phyloP scores from a whole-genome alignment of 2,329 filamentous ascomycete genomes.

The Uncinocarpus reesii region DNA sequence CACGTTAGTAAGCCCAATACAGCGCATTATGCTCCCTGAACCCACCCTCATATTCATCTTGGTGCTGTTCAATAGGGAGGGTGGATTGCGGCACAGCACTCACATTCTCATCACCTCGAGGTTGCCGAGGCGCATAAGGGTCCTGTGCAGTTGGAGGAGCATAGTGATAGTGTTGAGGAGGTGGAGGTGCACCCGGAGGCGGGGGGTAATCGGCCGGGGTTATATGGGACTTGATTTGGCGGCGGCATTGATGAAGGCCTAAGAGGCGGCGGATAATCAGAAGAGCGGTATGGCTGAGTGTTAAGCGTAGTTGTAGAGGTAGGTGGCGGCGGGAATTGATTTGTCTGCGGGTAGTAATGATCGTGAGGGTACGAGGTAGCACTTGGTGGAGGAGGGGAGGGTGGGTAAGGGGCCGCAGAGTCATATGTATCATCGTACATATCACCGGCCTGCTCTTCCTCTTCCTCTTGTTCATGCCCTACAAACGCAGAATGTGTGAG shows the following conservation, averaged over 20 bases:
- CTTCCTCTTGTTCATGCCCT: slow-evolving; percentile 26
- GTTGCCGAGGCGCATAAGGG: slow-evolving; percentile 31
- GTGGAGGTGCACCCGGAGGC: slow-evolving; percentile 31
- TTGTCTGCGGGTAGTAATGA: slow-evolving; percentile 33
- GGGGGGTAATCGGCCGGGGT: slow-evolving; percentile 35
- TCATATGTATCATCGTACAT: slow-evolving; percentile 28
- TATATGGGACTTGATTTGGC: slow-evolving; percentile 22
- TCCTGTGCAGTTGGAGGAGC: slow-evolving; percentile 29
- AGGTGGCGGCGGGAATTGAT: slow-evolving; percentile 38
- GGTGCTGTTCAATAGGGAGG: slow-evolving; percentile 30
- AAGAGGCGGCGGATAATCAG: slow-evolving; percentile 6
- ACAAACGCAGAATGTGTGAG: slow-evolving; percentile 20
- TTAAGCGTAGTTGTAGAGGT: slow-evolving; percentile 20
- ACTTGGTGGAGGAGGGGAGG: slow-evolving; percentile 26
- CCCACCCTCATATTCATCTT: slow-evolving; percentile 34
- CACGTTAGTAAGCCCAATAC: slow-evolving; percentile 10
- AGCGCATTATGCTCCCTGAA: slow-evolving; percentile 20
- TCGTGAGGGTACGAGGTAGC: slow-evolving; percentile 25
- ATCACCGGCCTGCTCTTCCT: slow-evolving; percentile 27
- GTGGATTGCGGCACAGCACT: slow-evolving; percentile 31
- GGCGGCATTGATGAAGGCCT: slow-evolving; percentile 7
- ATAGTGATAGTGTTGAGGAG: slow-evolving; percentile 29
- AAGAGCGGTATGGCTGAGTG: background rate
- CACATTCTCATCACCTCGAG: slow-evolving; percentile 43
- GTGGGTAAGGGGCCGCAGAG: slow-evolving; percentile 30